Conservation (phyloP, 768 basidiomycete genomes). For the Termitomyces sp. region DNA sequence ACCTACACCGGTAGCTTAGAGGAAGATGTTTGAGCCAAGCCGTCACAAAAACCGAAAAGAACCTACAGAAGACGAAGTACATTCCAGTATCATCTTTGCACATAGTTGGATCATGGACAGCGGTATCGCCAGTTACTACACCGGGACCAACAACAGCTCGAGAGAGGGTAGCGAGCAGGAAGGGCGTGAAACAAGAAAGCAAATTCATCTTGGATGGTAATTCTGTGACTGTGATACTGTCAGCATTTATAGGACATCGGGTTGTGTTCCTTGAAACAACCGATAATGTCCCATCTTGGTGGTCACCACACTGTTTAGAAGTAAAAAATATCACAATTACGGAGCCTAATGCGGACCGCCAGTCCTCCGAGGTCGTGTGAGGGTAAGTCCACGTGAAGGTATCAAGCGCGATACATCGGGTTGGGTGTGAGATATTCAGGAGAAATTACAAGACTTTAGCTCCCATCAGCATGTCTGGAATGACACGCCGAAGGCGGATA, state of each 20-base stretch:
- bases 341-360: slow-evolving; percentile 8
- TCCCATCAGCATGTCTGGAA: neutral
- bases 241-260: slow-evolving; percentile 9
- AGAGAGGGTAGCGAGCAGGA: slow-evolving; percentile 10
- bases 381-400: slow-evolving; percentile 3
- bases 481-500: neutral
- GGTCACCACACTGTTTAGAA: neutral
- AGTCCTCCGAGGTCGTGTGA: slow-evolving; percentile 5
- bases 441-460: neutral
- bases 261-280: neutral
- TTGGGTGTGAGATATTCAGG: neutral
- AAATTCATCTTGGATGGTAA: slow-evolving; percentile 8
- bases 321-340: neutral
- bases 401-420: neutral
- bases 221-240: neutral
- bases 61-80: slow-evolving; percentile 48
- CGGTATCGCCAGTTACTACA: slow-evolving; percentile 36
- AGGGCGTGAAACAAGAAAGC: slow-evolving; percentile 5
- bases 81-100: slow-evolving; percentile 46
- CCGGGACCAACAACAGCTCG: slow-evolving; percentile 31
- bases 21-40: neutral
- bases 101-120: slow-evolving; percentile 46
- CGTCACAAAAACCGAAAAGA: neutral
- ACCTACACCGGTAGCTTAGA: slow-evolving; percentile 40
- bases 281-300: slow-evolving; percentile 3